phyloP scores from a whole-genome alignment of 495 filamentous ascomycete species.

The Tuber melanosporum region DNA sequence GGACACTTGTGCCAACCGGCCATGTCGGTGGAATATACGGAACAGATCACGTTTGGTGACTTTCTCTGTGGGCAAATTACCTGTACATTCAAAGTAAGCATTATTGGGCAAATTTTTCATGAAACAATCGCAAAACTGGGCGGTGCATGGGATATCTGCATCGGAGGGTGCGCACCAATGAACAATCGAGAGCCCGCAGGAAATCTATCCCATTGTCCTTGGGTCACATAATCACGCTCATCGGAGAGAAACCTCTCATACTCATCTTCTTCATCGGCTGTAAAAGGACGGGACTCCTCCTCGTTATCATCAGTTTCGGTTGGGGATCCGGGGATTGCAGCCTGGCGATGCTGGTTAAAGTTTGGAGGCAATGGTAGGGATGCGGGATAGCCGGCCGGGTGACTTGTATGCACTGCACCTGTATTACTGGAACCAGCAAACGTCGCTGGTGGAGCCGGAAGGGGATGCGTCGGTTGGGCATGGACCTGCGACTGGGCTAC shows the following conservation, averaged over 20 bases:
- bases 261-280: slow-evolving; percentile 50
- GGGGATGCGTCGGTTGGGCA: slow-evolving; percentile 36
- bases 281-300: slow-evolving; percentile 40
- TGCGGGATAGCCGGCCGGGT: slow-evolving; percentile 39
- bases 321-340: slow-evolving; percentile 27
- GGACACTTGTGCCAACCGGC: slow-evolving; percentile 85
- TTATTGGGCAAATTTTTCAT: slow-evolving; percentile 28
- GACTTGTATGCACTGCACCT: slow-evolving; percentile 29
- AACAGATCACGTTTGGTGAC: slow-evolving; percentile 93
- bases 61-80: slow-evolving; percentile 86
- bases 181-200: slow-evolving; percentile 79
- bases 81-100: slow-evolving; percentile 49
- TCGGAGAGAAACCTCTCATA: slow-evolving; percentile 79
- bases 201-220: slow-evolving; percentile 91
- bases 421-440: slow-evolving; percentile 33
- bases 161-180: slow-evolving; percentile 62
- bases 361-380: slow-evolving; percentile 40
- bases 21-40: slow-evolving; percentile 77
- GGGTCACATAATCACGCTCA: slow-evolving; percentile 71
- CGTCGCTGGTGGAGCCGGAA: slow-evolving; percentile 34
- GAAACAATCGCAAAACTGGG: slow-evolving; percentile 17
- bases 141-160: slow-evolving; percentile 30
- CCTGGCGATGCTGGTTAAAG: slow-evolving; percentile 39
- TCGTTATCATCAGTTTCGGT: slow-evolving; percentile 34
- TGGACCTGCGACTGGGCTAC: slow-evolving; percentile 31